These are phyloP conservation scores for Coffea eugenioides DNA, from an alignment of 257 asterid species.

Conservation along the genomic window DNA sequence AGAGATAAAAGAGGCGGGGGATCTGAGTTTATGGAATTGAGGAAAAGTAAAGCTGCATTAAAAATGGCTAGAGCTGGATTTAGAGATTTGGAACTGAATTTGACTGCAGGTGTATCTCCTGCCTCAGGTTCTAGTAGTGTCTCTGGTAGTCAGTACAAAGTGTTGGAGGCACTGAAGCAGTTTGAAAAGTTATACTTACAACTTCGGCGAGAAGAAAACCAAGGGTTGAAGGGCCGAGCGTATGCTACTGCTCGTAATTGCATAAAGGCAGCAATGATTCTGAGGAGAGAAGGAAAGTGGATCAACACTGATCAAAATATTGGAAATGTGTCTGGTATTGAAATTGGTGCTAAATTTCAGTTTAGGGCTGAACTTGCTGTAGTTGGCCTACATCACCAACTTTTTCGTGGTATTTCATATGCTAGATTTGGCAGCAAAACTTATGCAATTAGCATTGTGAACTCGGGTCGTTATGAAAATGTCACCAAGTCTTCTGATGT, in stretches of 20 bases:
- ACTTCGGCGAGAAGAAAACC: background rate
- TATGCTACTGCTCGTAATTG: background rate
- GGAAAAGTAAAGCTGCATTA: no score
- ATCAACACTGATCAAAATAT: slow-evolving; percentile 15
- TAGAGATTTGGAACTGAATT: no score
- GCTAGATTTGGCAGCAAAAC: slow-evolving; percentile 1
- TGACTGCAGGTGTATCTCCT: background rate
- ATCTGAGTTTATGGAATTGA: no score
- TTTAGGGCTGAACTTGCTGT: slow-evolving; percentile 34
- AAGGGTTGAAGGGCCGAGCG: background rate
- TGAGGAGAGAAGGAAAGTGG: slow-evolving; percentile 16
- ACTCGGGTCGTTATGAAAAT: slow-evolving; percentile 32
- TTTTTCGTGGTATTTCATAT: slow-evolving; percentile 22
- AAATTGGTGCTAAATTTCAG: slow-evolving; percentile 30
- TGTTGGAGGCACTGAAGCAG: background rate
- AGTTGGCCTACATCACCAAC: slow-evolving; percentile 34
- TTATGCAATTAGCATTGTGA: slow-evolving; percentile 27
- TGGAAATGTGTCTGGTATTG: slow-evolving; percentile 37
- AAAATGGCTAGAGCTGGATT: no score
- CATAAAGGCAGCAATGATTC: slow-evolving; percentile 20
- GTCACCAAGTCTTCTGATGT: slow-evolving; percentile 17
- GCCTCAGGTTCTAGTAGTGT: background rate
- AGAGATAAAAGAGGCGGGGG: no score
- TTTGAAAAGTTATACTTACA: background rate
- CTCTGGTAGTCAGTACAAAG: background rate